Conservation (phyloP, 140 eudicot species). For the Ambrosia hybrid region DNA sequence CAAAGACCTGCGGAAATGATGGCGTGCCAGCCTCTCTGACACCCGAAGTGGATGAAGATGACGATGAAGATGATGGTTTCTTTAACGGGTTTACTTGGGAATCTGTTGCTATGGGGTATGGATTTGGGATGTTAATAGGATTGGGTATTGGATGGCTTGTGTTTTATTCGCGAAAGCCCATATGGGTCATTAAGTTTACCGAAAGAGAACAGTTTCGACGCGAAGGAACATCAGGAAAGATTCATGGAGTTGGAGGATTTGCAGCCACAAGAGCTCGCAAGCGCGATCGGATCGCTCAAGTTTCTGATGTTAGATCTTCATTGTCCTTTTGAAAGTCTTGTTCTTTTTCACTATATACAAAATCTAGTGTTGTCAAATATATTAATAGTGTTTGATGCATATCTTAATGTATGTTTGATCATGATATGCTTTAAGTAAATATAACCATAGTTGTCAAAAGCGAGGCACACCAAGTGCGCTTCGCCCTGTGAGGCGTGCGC, state of each 20-base stretch:
- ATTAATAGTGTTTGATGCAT: neutral
- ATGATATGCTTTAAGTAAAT: too few relatives aligned
- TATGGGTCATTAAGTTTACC: constrained; percentile 31
- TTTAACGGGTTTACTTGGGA: constrained; percentile 29
- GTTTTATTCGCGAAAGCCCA: constrained; percentile 23
- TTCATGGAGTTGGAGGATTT: neutral
- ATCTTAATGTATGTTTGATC: too few relatives aligned
- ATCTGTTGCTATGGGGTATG: constrained; percentile 34
- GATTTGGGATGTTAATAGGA: constrained; percentile 30
- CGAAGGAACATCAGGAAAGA: constrained; percentile 16
- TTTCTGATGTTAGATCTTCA: constrained; percentile 1
- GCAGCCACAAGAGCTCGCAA: neutral
- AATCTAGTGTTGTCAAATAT: neutral
- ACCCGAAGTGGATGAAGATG: neutral
- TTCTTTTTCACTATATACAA: neutral
- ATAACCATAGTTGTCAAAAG: too few relatives aligned
- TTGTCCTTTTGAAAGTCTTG: constrained; percentile 3
- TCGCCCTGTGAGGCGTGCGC: too few relatives aligned
- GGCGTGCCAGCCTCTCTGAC: too few relatives aligned
- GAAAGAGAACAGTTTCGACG: neutral
- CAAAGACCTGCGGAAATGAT: too few relatives aligned
- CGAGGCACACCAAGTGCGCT: too few relatives aligned
- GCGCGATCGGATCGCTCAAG: constrained; percentile 1
- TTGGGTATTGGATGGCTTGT: constrained; percentile 18
- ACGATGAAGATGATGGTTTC: neutral